Conservation (phyloP, 331 rosid genomes). For the Malus hybrid region DNA sequence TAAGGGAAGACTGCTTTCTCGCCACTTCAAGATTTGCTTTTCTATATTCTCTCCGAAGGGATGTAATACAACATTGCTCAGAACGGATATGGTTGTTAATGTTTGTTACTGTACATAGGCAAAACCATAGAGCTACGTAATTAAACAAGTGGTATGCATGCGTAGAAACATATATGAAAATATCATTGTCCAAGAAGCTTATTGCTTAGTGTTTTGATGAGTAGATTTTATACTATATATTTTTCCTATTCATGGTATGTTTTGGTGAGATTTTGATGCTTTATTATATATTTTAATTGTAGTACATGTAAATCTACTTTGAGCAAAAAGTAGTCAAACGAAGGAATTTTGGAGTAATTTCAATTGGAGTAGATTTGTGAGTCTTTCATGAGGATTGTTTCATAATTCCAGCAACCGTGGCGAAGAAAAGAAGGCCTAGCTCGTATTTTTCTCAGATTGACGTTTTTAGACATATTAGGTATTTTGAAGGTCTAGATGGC, state of each 20-base stretch:
- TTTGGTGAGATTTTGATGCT: neutral
- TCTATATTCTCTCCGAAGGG: neutral
- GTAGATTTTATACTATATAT: too few species aligned
- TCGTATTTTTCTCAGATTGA: too few species aligned
- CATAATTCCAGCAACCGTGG: too few species aligned
- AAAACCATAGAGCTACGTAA: neutral
- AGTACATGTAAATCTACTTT: too few species aligned
- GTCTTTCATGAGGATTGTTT: neutral
- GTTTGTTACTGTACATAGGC: neutral
- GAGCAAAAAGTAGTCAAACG: too few species aligned
- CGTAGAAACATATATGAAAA: too few species aligned
- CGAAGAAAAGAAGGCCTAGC: too few species aligned
- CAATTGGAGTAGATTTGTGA: neutral
- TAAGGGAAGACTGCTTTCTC: neutral
- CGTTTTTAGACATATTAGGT: too few species aligned
- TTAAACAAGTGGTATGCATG: neutral
- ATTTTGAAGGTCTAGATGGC: too few species aligned
- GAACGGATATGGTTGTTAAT: neutral
- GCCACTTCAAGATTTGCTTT: neutral
- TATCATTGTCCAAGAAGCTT: neutral
- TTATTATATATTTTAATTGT: too few species aligned
- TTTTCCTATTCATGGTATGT: neutral
- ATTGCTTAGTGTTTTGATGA: neutral
- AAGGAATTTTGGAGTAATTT: too few species aligned
- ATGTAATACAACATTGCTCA: neutral